phyloP scores from a whole-genome alignment of 1,139 yeast species.

The Nadsonia commutata region DNA sequence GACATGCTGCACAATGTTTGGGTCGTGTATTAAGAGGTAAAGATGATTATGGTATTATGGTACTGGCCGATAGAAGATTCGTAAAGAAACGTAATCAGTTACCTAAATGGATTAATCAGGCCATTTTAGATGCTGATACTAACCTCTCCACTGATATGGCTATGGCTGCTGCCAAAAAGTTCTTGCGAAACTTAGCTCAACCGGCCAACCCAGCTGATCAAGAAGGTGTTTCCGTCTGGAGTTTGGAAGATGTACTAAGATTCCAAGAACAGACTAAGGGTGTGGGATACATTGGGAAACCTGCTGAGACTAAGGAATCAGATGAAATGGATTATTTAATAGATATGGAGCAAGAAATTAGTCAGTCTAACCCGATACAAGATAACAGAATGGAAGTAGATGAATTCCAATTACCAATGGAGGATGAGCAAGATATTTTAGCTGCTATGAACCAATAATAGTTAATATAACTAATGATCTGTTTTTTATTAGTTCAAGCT shows the following conservation, averaged over 20 bases:
- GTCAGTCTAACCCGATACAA: too few species aligned
- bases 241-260: conserved; percentile 46
- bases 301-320: background rate
- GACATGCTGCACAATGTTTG: conserved; percentile 97
- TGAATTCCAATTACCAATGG: too few species aligned
- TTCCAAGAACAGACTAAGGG: conserved; percentile 35
- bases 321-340: background rate
- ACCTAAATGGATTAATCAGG: conserved; percentile 97
- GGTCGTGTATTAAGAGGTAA: conserved; percentile 96
- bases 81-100: conserved; percentile 72
- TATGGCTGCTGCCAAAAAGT: conserved; percentile 82
- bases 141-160: conserved; percentile 97
- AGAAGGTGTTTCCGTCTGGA: conserved; percentile 94
- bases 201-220: conserved; percentile 84
- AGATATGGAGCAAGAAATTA: background rate
- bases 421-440: too few species aligned
- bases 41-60: conserved; percentile 98
- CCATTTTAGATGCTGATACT: conserved; percentile 76
- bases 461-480: too few species aligned
- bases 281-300: background rate
- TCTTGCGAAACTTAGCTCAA: conserved; percentile 85
- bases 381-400: too few species aligned
- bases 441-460: too few species aligned
- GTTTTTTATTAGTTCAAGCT: too few species aligned
- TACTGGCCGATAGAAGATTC: conserved; percentile 86